These are phyloP conservation scores for Arthrobotrys iridis DNA, from an alignment of 2,329 filamentous ascomycete genomes.

Conservation along the genomic window DNA sequence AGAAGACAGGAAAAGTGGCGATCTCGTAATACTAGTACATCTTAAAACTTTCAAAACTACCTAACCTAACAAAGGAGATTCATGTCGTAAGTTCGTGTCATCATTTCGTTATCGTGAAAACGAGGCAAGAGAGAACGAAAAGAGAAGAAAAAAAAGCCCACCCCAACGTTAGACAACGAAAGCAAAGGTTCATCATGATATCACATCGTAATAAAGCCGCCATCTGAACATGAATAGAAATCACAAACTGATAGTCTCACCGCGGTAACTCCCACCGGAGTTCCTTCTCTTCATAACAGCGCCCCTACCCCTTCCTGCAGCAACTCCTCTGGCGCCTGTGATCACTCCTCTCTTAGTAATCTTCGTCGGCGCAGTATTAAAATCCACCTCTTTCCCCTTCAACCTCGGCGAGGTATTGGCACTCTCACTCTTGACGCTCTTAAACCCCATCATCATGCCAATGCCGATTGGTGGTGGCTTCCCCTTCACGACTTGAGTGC, in stretches of 20 bases:
- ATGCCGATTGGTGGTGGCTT: conserved; percentile 53
- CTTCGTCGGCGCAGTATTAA: conserved; percentile 40
- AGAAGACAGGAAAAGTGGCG: conserved; percentile 4
- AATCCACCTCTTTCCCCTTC: conserved; percentile 45
- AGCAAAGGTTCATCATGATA: background rate
- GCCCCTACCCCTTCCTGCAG: conserved; percentile 25
- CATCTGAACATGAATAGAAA: background rate
- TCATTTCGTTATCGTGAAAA: background rate
- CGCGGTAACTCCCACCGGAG: conserved; percentile 38
- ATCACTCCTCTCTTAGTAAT: conserved; percentile 51
- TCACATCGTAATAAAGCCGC: background rate
- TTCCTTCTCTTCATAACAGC: conserved; percentile 45
- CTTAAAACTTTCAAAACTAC: background rate
- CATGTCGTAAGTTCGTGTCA: conserved; percentile 9
- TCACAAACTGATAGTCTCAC: conserved; percentile 50
- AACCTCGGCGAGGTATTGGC: conserved; percentile 34
- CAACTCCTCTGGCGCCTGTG: conserved; percentile 15
- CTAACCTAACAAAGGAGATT: conserved; percentile 12
- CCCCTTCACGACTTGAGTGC: conserved; percentile 31
- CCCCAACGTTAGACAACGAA: background rate
- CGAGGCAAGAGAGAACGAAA: too few relatives aligned
- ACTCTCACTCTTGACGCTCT: conserved; percentile 30
- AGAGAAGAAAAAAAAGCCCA: background rate
- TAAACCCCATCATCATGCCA: conserved; percentile 54
- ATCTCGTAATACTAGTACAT: conserved; percentile 15